Base-by-base conservation (phyloP, 768 basidiomycete genomes). In the Boletus bicolor region DNA sequence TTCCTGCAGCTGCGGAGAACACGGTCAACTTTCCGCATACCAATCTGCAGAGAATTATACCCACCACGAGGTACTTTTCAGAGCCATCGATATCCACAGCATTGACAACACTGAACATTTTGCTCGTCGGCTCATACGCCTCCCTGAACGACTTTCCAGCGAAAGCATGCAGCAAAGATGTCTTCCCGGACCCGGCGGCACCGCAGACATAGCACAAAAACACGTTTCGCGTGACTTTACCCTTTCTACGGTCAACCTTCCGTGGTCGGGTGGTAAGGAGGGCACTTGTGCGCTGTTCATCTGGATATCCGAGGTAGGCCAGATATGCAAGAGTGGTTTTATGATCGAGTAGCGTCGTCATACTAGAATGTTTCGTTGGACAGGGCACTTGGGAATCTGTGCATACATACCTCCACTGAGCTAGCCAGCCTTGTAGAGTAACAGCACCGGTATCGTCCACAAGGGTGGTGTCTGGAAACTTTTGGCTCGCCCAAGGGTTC, bases 361-460 rank as follows among this genome's bases (percentile, higher is more conserved):
- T 97, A 68, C 95, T 98, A 58, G 6, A 39, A 35, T 41, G 37
- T 46, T 11, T 39, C 15, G 44, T 60, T 41, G 37, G 35, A 24
- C 41, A 54, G 38, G 47, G 49, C 35, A 53, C 36, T 44, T 32
- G 17, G 49, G 39, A 53, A 35, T 41, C 44, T 54, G 32, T 52
- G 30, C 39, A n/a, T 35, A 70, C 79, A 61, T 49, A 93, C 94
- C 92, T 96, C 96, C 96, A 99, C 68, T 97, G 95, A 19, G 96
- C 96, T 28, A 98, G 75, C 96, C 96, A 99, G 1, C 93, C 92
- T 74, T 98, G 95, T 43, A 99, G 73, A n/a, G 95, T 98, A 17
- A 98, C 90, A 30, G 91, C 85, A 11, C 92, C 93, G 10, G 84
- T 78, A 64, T 94, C 93, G 62, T 93, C 88, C 15, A 90, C 85